Base-by-base conservation (phyloP, 495 filamentous ascomycete species). In the Neurospora sp. region DNA sequence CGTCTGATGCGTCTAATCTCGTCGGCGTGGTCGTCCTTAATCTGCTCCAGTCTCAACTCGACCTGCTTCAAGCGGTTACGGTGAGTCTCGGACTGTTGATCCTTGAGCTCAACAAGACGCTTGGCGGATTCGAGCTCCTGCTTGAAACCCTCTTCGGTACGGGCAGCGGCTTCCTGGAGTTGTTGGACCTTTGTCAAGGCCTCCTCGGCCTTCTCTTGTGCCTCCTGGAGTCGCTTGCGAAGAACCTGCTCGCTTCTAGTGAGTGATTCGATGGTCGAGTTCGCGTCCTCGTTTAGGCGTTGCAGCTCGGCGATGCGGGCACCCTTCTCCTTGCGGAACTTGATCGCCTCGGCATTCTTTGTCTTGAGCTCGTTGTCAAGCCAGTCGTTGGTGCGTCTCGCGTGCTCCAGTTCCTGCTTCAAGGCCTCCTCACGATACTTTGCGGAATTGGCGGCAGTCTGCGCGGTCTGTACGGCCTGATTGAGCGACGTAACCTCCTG, bases 251-350 rank as follows among this genome's bases (percentile, higher is more conserved):
- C 93, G 59, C 89, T 93, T 20, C 91, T 89, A 73, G 90, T 89
- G 4, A 96, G 85, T 11, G 91, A 89, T 70, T 97, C 93, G 59
- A 94, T 86, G 10, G 83, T 91, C 10, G 90, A 89, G 74, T 85
- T 89, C 37, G 91, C 89, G 75, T 98, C 95, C 72, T 98, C 95
- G 75, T 94, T 92, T 70, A 91, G 88, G 18, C 93, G 92, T 79
- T 98, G 93, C 39, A 99, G 89, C 78, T 95, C 92, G 12, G 93
- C 84, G 76, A 98, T 92, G 23, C 92, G 90, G 0, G 92, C 88
- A 76, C 90, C 90, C 86, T 98, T 98, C 79, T 99, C 96, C 77
- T 97, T 98, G 72, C 96, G 90, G 84, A 92, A 96, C 75, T 94
- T 97, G 73, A 93, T 87, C 66, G 92, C 89, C 77, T 98, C 96